Base-by-base conservation (phyloP, 148 eudicot species). In the Chenopodium berlandieri region DNA sequence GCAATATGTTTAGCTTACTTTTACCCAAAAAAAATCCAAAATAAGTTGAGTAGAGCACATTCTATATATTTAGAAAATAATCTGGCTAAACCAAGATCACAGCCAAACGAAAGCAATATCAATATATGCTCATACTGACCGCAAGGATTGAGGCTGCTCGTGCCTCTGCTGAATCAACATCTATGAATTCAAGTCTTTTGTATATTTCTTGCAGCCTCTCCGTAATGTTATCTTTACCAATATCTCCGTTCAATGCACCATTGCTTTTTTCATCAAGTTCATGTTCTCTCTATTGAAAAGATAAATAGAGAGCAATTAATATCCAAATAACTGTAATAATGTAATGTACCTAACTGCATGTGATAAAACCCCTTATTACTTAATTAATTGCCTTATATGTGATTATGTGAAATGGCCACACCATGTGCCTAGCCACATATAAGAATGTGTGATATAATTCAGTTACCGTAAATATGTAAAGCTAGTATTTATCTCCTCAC, bases 141-240 rank as follows among this genome's bases (percentile, higher is more conserved):
- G 98, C 95, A 81, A 97, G 97, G 87, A 97, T 97, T 79, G 98
- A 86, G 75, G 99, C 93, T 71, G 97, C 99, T 60, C 99, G 97
- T 52, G 99, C 86, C 86, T 91, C 98, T 4, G 98, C 99, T 75
- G 99, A 91, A 86, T 97, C 90, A 37, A 98, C 98, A 81, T 97
- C 99, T 54, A 97, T 94, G 74, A 89, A 85, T 84, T 94, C 99
- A 69, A 97, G 95, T 80, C 97, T 91, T 87, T 92, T 97, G 88
- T 97, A 97, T 85, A 97, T 89, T 83, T 87, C 86, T 89, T 94
- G 92, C 52, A 97, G 97, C 89, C 95, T 92, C 69, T 85, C 82
- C 22, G 88, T 77, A 67, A 88, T 83, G 47, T 84, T 80, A 88
- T 87, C 89, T 85, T 94, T 94, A 76, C 90, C 91, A 32, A 73